Base-by-base conservation (phyloP, 805 yeast genomes). In the Starmerella ratchasimensis region DNA sequence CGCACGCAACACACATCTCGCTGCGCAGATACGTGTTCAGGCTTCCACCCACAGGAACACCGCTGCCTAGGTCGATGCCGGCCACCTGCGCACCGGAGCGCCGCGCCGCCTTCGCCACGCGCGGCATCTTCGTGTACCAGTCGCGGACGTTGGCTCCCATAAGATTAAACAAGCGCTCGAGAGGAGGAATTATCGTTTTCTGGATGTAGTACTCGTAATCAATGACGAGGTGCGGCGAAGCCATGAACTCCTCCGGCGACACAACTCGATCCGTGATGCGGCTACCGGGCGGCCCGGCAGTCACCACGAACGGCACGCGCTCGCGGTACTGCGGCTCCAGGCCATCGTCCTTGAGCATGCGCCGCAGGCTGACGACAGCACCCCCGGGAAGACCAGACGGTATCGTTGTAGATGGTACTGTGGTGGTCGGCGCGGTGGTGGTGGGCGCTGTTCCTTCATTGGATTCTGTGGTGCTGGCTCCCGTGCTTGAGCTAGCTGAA, bases 311-410 rank as follows among this genome's bases (percentile, higher is more conserved):
- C 0, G 94, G 90, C 0, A 90, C 82, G 33, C 97, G 62, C 55
- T 90, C 96, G 37, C 70, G 68, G 47, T 80, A 88, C 54, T 88
- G 95, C 0, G 96, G 94, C 49, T 73, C 84, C 1, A 77, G 68
- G 28, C 93, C 60, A 14, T 67, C 69, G 54, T 90, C 98, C 4
- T 63, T 55, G 22, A 67, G 67, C 56, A 74, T 69, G 42, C 67
- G 68, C 45, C 69, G 68, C 44, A 69, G 67, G n/a, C 90, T 78
- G 1, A 90, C 67, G 11, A 75, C 65, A 0, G 98, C 97, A 0
- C 97, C 97, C 0, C 97, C 90, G 0, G 98, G 98, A 2, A 83
- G 68, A 36, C 32, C 39, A 24, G 39, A 29, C 8, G 33, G 22
- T n/a, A n/a, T n/a, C n/a, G n/a, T n/a, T n/a, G n/a, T n/a, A n/a